phyloP scores from a whole-genome alignment of 2,329 filamentous ascomycete genomes.

The Xylariomycetidae sp. region DNA sequence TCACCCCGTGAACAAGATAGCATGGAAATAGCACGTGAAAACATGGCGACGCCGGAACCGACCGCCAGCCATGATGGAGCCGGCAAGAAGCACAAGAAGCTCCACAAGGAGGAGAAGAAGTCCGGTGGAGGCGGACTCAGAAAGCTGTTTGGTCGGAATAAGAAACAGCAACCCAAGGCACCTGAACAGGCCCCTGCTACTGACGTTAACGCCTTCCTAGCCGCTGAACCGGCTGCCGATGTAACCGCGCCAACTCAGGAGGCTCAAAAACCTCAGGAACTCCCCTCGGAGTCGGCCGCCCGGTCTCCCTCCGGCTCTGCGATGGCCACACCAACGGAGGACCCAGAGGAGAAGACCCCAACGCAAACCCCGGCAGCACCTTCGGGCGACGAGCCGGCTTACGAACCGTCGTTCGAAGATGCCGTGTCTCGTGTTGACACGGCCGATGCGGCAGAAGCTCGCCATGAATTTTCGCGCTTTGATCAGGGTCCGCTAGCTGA shows the following conservation, averaged over 20 bases:
- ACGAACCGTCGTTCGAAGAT: conserved; percentile 40
- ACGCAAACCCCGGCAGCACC: conserved; percentile 20
- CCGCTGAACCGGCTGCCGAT: conserved; percentile 23
- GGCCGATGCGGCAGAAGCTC: conserved; percentile 51
- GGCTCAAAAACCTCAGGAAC: conserved; percentile 16
- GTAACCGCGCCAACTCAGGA: conserved; percentile 15
- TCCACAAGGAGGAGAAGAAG: conserved; percentile 46
- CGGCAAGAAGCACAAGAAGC: conserved; percentile 42
- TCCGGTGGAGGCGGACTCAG: conserved; percentile 43
- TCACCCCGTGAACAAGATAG: conserved; percentile 31
- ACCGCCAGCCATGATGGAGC: conserved; percentile 39
- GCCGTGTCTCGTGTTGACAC: conserved; percentile 55
- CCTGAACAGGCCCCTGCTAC: conserved; percentile 47
- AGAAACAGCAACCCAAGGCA: conserved; percentile 52
- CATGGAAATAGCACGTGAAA: conserved; percentile 30
- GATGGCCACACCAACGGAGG: conserved; percentile 19
- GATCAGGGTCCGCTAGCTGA: conserved; percentile 85
- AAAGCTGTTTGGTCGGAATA: conserved; percentile 59
- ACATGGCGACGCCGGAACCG: conserved; percentile 35
- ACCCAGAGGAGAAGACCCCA: conserved; percentile 20
- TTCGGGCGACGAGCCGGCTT: conserved; percentile 28
- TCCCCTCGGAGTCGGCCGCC: conserved; percentile 16
- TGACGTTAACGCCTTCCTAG: conserved; percentile 47
- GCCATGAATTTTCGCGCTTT: conserved; percentile 60
- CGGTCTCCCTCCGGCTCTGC: conserved; percentile 13